These are phyloP conservation scores for Synchytrium microbalum DNA, from an alignment of 371 early-diverging fungal genomes.

Conservation along the genomic window DNA sequence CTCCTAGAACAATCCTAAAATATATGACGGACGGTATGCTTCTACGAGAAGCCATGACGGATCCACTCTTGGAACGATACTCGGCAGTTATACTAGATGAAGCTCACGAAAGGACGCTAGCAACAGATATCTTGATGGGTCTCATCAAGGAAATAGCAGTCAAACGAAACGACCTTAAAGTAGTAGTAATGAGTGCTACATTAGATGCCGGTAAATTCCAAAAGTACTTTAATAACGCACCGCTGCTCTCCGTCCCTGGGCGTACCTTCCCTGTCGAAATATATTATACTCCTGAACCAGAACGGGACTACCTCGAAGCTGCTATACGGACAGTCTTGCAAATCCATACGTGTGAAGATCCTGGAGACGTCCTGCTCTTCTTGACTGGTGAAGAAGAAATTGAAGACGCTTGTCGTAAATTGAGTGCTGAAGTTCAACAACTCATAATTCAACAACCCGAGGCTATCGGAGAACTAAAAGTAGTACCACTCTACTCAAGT, in stretches of 20 bases:
- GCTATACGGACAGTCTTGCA: slow-evolving; percentile 76
- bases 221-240: slow-evolving; percentile 53
- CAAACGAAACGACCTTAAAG: slow-evolving; percentile 65
- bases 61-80: slow-evolving; percentile 74
- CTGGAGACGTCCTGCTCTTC: slow-evolving; percentile 82
- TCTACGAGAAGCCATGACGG: slow-evolving; percentile 93
- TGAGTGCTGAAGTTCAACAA: slow-evolving; percentile 56
- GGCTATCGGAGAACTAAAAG: slow-evolving; percentile 59
- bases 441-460: slow-evolving; percentile 41
- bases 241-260: slow-evolving; percentile 57
- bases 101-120: slow-evolving; percentile 82
- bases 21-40: slow-evolving; percentile 99
- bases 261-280: slow-evolving; percentile 88
- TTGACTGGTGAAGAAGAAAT: slow-evolving; percentile 94
- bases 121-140: slow-evolving; percentile 95
- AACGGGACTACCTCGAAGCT: slow-evolving; percentile 80
- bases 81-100: slow-evolving; percentile 95
- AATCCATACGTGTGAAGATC: slow-evolving; percentile 74
- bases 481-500: slow-evolving; percentile 84
- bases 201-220: slow-evolving; percentile 83
- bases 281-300: slow-evolving; percentile 81
- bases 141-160: slow-evolving; percentile 70
- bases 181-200: slow-evolving; percentile 92
- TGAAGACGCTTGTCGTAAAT: slow-evolving; percentile 70
- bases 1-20: slow-evolving; percentile 74